Evolutionary conservation across 106 monocot genomes (phyloP), one percentile per base, ranked within the genome.

Genomic region (Platanthera zijinensis): DNA sequence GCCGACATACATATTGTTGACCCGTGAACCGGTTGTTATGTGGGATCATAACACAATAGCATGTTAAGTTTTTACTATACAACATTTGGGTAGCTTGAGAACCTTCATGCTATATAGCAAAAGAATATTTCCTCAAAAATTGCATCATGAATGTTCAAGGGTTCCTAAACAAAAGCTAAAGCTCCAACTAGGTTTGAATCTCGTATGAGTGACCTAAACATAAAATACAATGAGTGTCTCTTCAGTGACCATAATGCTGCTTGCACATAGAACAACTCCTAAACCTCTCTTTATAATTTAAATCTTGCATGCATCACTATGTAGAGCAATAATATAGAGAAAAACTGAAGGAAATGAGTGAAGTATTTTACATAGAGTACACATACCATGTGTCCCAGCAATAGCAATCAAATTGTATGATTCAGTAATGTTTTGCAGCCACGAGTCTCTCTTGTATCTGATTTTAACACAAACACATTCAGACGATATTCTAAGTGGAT

Each of bases 371-470:
- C 10, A 46, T 39, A 52, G 73, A 52, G 49, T 48, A 25, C 4
- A 51, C 28, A 11, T 80, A 86, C 86, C 86, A 52, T 86, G 86
- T 47, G 86, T 86, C 69, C 86, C 82, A 74, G 82, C 79, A 57
- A 86, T 62, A 80, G 86, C 82, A 75, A 86, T 80, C 51, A 86
- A 77, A 46, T 79, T 83, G 74, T 69, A 74, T 1, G 74, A 51
- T 52, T 79, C 77, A 25, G 86, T 86, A 32, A 83, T 74, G 66
- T 51, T 86, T 79, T 45, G 72, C 54, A 86, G 77, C 86, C 86
- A 86, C 51, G 19, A 45, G 74, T 83, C 83, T 80, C 86, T 80
- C 74, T 83, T 86, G 53, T 86, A 86, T 83, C 86, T 86, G 84
- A 62, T 30, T n/a, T 30, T 66, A 12, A 32, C 28, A 66, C 25